phyloP scores from a whole-genome alignment of 2,329 filamentous ascomycete genomes.

The Microcyclosporella mali region DNA sequence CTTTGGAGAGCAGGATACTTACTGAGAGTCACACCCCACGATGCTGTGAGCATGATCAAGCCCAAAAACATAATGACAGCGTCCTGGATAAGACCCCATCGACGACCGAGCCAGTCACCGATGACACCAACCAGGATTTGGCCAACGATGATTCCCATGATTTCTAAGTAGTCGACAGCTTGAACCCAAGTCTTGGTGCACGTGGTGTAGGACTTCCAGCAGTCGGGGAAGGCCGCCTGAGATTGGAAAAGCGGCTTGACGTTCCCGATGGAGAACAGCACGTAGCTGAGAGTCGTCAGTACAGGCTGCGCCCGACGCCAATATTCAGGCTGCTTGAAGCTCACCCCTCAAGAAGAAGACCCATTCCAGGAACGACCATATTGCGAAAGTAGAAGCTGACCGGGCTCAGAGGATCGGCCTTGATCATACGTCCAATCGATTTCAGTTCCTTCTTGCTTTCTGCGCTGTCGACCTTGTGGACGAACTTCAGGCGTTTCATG shows the following conservation, averaged over 20 bases:
- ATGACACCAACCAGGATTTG: conserved; percentile 81
- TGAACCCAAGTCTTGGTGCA: conserved; percentile 77
- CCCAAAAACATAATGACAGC: conserved; percentile 91
- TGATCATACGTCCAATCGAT: conserved; percentile 70
- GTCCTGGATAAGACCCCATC: conserved; percentile 94
- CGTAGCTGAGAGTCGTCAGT: conserved; percentile 54
- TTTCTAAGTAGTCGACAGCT: conserved; percentile 84
- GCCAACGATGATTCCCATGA: conserved; percentile 89
- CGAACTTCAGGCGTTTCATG: conserved; percentile 64
- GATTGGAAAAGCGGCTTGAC: conserved; percentile 72
- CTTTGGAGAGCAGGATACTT: conserved; percentile 3
- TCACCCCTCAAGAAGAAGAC: conserved; percentile 78
- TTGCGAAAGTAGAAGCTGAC: conserved; percentile 83
- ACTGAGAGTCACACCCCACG: conserved; percentile 71
- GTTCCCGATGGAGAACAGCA: conserved; percentile 95
- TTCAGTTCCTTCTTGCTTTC: conserved; percentile 64
- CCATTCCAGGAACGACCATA: conserved; percentile 86
- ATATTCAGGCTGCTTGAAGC: conserved; percentile 17
- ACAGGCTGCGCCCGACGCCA: too few species aligned
- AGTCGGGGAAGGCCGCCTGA: conserved; percentile 58
- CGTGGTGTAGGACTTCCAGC: conserved; percentile 58
- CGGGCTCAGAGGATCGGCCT: conserved; percentile 77
- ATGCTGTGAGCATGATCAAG: conserved; percentile 82
- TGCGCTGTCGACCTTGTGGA: conserved; percentile 62
- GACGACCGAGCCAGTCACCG: conserved; percentile 77